Evolutionary conservation across 345 rosid genomes (phyloP).

Genomic region (Turnera subulata): DNA sequence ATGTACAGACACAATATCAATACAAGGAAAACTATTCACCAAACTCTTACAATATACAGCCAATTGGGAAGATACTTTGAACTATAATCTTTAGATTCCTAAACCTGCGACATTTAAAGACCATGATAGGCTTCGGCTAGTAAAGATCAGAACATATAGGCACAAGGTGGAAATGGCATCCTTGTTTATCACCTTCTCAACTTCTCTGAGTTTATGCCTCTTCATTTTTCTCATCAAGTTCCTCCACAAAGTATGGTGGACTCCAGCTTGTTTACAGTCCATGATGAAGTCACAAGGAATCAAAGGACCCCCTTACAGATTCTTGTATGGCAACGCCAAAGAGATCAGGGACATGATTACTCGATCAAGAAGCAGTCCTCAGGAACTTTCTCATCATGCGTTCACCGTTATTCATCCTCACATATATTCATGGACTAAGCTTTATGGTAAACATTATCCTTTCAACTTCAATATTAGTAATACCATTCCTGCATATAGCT

Average conservation of each 20-base stretch:
- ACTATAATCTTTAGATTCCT: too few relatives aligned
- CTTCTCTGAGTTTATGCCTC: neutral
- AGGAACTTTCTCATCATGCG: conserved; percentile 3
- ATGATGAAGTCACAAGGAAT: conserved; percentile 12
- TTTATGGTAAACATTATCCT: conserved; percentile 6
- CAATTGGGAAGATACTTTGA: too few relatives aligned
- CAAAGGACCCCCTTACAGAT: conserved; percentile 15
- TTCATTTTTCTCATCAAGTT: conserved; percentile 4
- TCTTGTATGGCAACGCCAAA: conserved; percentile 12
- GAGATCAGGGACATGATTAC: conserved; percentile 1
- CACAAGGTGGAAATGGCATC: neutral
- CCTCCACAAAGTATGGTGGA: conserved; percentile 7
- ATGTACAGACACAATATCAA: too few relatives aligned
- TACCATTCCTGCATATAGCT: neutral
- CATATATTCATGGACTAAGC: conserved; percentile 10
- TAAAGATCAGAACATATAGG: too few relatives aligned
- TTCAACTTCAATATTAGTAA: neutral
- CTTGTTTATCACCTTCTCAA: neutral
- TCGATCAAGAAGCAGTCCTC: neutral
- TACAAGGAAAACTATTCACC: too few relatives aligned
- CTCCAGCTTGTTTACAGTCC: conserved; percentile 1
- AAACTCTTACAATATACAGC: too few relatives aligned
- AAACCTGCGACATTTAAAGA: too few relatives aligned
- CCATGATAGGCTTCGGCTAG: too few relatives aligned
- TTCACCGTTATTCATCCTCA: conserved; percentile 7